Evolutionary conservation across 2,329 filamentous ascomycete species (phyloP), one percentile per base, ranked within the genome.

Genomic region (Parascedosporium putredinis): DNA sequence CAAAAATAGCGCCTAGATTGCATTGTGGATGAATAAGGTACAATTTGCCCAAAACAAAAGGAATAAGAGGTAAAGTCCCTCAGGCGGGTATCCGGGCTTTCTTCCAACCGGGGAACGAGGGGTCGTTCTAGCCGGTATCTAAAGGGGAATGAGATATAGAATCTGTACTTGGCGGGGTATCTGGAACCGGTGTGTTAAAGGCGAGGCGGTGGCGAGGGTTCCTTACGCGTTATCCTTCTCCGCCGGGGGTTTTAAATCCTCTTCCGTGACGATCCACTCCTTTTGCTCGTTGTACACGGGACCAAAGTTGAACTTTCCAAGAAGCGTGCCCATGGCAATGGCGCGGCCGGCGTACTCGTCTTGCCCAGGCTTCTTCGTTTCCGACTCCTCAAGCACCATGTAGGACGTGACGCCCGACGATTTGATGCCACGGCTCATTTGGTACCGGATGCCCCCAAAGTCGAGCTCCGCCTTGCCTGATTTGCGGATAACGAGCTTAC

Each of bases 401-500:
- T 49, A 49, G 24, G 47, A 49, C 8, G 47, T 49, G 20, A 49
- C 47, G 2, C 47, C 47, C 2, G 77, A 77, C 34, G 75, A 76
- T 9, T 75, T 79, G 10, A 74, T 69, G 18, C 74, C 77, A 3
- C 69, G 65, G 31, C 66, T 67, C 54, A 83, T 64, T 56, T 75
- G 70, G 50, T 82, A 67, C 31, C 65, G 68, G 53, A 71, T 72
- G 23, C 79, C 79, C 46, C 80, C 80, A 78, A 79, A 84, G 61
- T 75, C 73, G 27, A 84, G 65, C 61, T 82, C 77, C 2, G 80
- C 74, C 52, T 74, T 76, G 53, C 80, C 80, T 7, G 78, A 83
- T 60, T 76, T 74, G 52, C 78, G 75, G 42, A 84, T 75, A 50
- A 76, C 70, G 47, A 84, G 68, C 57, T 75, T 75, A 36, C 80